Conservation (phyloP, 1,284 basidiomycete genomes). For the Puccinia coronata region DNA sequence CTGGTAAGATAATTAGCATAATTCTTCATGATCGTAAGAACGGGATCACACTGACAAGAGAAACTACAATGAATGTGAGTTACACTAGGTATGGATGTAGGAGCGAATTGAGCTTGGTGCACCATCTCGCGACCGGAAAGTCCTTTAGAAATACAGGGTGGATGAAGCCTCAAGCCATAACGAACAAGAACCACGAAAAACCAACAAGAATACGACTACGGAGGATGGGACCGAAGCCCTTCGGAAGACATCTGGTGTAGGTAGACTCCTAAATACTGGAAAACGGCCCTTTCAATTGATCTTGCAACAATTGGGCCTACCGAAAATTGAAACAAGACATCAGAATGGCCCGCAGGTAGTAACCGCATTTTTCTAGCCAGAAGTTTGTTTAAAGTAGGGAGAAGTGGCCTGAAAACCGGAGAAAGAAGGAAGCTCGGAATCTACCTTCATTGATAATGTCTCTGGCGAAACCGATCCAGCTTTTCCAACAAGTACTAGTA, state of each 20-base stretch:
- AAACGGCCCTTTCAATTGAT: constrained; percentile 21
- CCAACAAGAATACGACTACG: neutral
- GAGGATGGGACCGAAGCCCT: neutral
- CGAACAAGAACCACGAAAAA: neutral
- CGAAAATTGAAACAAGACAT: neutral
- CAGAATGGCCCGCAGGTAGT: too few species aligned
- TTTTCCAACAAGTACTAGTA: constrained; percentile 28
- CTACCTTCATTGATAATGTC: constrained; percentile 22
- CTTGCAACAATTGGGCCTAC: constrained; percentile 29
- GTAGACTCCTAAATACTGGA: constrained; percentile 12
- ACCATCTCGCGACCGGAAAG: neutral
- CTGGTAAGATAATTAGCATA: neutral
- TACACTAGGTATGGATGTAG: neutral
- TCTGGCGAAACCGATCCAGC: constrained; percentile 3
- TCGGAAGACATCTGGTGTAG: neutral
- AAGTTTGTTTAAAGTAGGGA: neutral
- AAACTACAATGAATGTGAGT: neutral
- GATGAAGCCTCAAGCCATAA: neutral
- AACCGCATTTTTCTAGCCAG: too few species aligned
- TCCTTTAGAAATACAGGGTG: neutral
- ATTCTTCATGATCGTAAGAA: neutral
- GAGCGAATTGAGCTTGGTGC: neutral
- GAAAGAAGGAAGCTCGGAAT: neutral
- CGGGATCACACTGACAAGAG: neutral
- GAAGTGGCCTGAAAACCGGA: neutral